Evolutionary conservation across 768 basidiomycete genomes (phyloP).

Genomic region (Tephrocybe sp.): DNA sequence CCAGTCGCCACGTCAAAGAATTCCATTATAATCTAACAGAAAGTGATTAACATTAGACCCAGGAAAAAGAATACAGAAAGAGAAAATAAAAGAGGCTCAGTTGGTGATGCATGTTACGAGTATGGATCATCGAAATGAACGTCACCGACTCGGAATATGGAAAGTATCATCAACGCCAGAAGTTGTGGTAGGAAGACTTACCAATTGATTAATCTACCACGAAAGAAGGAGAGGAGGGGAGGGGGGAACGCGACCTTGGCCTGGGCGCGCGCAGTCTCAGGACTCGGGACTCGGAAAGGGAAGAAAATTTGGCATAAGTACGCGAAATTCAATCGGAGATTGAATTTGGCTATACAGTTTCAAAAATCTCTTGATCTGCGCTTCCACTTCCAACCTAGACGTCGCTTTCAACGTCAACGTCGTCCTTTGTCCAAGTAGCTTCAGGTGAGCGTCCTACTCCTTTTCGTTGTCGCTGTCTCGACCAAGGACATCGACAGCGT

Average conservation of each 20-base stretch:
- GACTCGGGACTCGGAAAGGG: not conserved
- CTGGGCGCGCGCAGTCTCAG: too few species aligned
- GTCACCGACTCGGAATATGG: conserved; percentile 74
- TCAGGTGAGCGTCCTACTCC: conserved; percentile 19
- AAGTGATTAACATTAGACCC: conserved; percentile 3
- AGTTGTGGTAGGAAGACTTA: conserved; percentile 25
- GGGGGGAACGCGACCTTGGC: not conserved
- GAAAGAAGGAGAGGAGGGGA: not conserved
- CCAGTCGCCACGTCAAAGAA: too few species aligned
- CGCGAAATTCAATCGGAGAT: conserved; percentile 22
- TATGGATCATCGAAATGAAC: conserved; percentile 61
- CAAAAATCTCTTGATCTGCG: conserved; percentile 1
- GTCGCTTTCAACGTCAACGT: not conserved
- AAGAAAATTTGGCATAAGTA: not conserved
- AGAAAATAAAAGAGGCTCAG: conserved; percentile 34
- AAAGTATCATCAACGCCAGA: conserved; percentile 59
- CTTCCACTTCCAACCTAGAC: conserved; percentile 5
- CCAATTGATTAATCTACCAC: conserved; percentile 13
- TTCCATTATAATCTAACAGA: not conserved
- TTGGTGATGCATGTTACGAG: conserved; percentile 81
- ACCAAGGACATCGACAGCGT: not conserved
- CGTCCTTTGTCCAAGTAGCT: too few species aligned
- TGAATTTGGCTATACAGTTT: conserved; percentile 42
- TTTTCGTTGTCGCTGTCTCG: not conserved
- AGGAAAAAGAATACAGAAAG: conserved; percentile 12